These are phyloP conservation scores for Leucocoprinus leucothites DNA, from an alignment of 768 basidiomycete genomes.

Conservation along the genomic window DNA sequence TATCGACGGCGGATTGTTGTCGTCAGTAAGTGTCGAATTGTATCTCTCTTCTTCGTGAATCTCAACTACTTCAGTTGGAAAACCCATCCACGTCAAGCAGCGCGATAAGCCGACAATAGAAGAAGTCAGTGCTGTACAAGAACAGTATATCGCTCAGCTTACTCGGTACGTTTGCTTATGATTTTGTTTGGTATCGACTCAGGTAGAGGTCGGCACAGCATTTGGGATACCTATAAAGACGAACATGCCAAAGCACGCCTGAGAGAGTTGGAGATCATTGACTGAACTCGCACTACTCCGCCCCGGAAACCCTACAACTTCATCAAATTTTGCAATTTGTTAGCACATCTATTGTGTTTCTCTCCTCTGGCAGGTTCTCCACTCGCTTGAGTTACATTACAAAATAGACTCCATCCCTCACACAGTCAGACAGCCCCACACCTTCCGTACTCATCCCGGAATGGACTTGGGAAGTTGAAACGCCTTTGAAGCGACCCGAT, in stretches of 20 bases:
- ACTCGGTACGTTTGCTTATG: constrained; percentile 56
- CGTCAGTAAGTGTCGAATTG: constrained; percentile 70
- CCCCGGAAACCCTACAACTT: neutral
- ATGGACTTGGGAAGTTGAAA: too few species aligned
- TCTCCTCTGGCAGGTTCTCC: too few species aligned
- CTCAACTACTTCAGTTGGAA: constrained; percentile 60
- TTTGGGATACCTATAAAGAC: constrained; percentile 97
- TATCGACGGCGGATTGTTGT: constrained; percentile 95
- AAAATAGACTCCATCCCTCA: too few species aligned
- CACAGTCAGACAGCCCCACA: too few species aligned
- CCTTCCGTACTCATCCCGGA: too few species aligned
- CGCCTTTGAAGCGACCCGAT: too few species aligned
- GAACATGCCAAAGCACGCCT: constrained; percentile 83
- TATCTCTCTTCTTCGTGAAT: neutral
- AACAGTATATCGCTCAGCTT: constrained; percentile 88
- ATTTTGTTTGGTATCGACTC: neutral
- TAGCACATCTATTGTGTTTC: too few species aligned
- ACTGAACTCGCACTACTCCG: constrained; percentile 31
- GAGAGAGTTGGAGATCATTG: constrained; percentile 76
- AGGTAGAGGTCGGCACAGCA: constrained; percentile 43
- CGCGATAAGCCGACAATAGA: constrained; percentile 81
- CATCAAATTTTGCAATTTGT: too few species aligned
- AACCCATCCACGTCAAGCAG: constrained; percentile 78
- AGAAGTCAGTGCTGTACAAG: constrained; percentile 75
- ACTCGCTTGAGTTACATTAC: too few species aligned